These are phyloP conservation scores for Castanospermum australe DNA, from an alignment of 306 rosid genomes.

Conservation along the genomic window DNA sequence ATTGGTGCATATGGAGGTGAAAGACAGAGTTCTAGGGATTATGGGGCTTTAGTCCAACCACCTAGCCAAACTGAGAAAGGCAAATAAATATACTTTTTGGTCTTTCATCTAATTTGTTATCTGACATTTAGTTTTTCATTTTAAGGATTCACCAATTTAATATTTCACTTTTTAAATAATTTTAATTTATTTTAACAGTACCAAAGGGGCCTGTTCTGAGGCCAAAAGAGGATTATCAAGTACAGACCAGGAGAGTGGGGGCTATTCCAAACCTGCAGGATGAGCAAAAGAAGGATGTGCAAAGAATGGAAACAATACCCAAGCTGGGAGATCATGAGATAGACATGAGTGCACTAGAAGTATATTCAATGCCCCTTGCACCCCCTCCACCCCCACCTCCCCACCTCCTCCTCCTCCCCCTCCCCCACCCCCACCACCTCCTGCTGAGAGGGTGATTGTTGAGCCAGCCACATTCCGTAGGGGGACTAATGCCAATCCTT, in stretches of 20 bases:
- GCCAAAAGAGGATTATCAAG: conserved; percentile 54
- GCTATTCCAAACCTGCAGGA: conserved; percentile 55
- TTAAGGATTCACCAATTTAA: background rate
- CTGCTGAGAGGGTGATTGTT: conserved; percentile 55
- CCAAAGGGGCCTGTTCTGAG: conserved; percentile 44
- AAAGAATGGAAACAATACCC: conserved; percentile 45
- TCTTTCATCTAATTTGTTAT: conserved; percentile 10
- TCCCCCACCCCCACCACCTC: conserved; percentile 45
- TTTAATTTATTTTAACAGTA: conserved; percentile 39
- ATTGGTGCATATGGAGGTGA: conserved; percentile 73
- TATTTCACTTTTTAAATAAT: conserved; percentile 3
- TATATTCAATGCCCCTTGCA: conserved; percentile 58
- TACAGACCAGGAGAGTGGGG: conserved; percentile 49
- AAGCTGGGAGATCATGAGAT: conserved; percentile 55
- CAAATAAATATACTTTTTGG: conserved; percentile 20
- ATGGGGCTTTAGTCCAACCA: conserved; percentile 49
- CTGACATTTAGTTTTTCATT: background rate
- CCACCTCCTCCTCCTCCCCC: conserved; percentile 48
- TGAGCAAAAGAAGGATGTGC: conserved; percentile 49
- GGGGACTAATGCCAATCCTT: conserved; percentile 43
- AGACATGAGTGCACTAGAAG: conserved; percentile 55
- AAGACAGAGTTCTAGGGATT: conserved; percentile 54
- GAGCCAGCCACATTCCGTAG: conserved; percentile 49
- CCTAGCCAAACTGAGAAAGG: conserved; percentile 70
- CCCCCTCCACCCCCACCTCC: conserved; percentile 37